These are phyloP conservation scores for Talaromyces pinophilus DNA, from an alignment of 2,329 filamentous ascomycete species.

Conservation along the genomic window DNA sequence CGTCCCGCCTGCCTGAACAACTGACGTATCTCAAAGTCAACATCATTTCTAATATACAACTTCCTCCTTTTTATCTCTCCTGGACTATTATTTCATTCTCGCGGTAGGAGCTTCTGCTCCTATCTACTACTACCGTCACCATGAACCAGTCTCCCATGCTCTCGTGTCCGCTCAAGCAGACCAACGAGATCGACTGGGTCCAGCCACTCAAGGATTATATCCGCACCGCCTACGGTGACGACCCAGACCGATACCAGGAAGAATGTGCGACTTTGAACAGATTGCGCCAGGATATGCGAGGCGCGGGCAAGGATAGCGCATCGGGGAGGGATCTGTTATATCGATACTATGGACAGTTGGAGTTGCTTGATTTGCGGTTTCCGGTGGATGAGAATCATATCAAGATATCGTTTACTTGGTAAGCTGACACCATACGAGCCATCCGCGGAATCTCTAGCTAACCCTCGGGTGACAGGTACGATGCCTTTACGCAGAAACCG, in stretches of 20 bases:
- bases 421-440: conserved; percentile 29
- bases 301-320: conserved; percentile 93
- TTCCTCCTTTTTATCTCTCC: background rate
- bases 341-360: conserved; percentile 95
- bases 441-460: background rate
- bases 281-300: conserved; percentile 95
- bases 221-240: conserved; percentile 88
- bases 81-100: background rate
- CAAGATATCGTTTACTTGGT: conserved; percentile 99
- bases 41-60: background rate
- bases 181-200: conserved; percentile 98
- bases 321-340: conserved; percentile 91
- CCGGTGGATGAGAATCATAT: conserved; percentile 99
- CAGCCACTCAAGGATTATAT: conserved; percentile 91
- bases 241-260: conserved; percentile 91
- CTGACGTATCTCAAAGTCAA: conserved; percentile 13
- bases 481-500: conserved; percentile 98
- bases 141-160: conserved; percentile 94
- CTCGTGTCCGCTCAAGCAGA: conserved; percentile 85
- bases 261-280: conserved; percentile 94
- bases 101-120: conserved; percentile 42
- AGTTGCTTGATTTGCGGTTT: conserved; percentile 89
- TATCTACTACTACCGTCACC: conserved; percentile 32
- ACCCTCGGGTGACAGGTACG: conserved; percentile 67
- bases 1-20: conserved; percentile 14